phyloP scores from a whole-genome alignment of 768 basidiomycete species.

The Suillus cothurnatus region DNA sequence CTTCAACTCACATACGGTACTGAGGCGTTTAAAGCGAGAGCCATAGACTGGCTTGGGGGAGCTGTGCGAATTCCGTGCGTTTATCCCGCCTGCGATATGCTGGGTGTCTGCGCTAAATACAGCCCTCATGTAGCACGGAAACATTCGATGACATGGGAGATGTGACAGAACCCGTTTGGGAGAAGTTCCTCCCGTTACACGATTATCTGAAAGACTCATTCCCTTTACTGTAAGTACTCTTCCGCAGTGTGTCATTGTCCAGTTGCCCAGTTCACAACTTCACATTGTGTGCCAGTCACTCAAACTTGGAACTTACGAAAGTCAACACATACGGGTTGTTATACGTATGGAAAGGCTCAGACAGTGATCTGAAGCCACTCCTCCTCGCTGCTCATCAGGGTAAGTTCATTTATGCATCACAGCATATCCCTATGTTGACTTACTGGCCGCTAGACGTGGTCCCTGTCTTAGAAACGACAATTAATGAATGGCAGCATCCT shows the following conservation, averaged over 20 bases:
- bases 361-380: slow-evolving; percentile 58
- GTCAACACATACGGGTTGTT: slow-evolving; percentile 80
- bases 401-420: not conserved
- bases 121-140: slow-evolving; percentile 43
- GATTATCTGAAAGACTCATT: slow-evolving; percentile 59
- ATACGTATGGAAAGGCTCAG: slow-evolving; percentile 70
- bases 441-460: slow-evolving; percentile 51
- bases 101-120: not conserved
- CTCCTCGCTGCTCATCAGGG: slow-evolving; percentile 71
- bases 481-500: slow-evolving; percentile 55
- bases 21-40: slow-evolving; percentile 37
- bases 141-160: slow-evolving; percentile 51
- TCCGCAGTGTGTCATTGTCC: slow-evolving; percentile 43
- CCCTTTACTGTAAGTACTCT: slow-evolving; percentile 52
- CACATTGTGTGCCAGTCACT: slow-evolving; percentile 46
- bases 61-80: slow-evolving; percentile 46
- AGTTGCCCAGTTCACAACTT: slow-evolving; percentile 25
- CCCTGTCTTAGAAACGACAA: slow-evolving; percentile 54
- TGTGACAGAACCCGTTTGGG: slow-evolving; percentile 55
- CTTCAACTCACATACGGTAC: slow-evolving; percentile 34
- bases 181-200: slow-evolving; percentile 54
- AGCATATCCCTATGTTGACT: not conserved
- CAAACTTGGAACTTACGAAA: slow-evolving; percentile 36
- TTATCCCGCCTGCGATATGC: not conserved
- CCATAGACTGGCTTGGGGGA: slow-evolving; percentile 40